Conservation (phyloP, 1,284 basidiomycete genomes). For the Vanrija humicola region DNA sequence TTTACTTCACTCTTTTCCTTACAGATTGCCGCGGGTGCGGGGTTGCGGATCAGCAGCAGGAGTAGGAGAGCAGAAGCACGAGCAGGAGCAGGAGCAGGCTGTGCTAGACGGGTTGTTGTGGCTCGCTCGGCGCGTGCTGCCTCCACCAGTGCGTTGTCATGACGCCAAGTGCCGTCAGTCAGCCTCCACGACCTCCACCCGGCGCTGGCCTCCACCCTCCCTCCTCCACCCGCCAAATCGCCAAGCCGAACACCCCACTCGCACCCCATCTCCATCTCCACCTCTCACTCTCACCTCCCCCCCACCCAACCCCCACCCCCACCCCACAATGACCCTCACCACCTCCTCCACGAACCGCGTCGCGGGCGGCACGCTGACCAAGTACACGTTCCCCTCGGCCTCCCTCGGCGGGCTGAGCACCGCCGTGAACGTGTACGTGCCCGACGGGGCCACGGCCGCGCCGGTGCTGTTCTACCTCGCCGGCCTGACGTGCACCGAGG, state of each 20-base stretch:
- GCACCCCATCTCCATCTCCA: background rate
- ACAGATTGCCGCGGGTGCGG: too few relatives aligned
- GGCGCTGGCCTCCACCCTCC: background rate
- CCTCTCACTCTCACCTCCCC: background rate
- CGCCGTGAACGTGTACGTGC: constrained; percentile 87
- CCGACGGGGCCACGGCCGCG: constrained; percentile 63
- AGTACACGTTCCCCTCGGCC: constrained; percentile 79
- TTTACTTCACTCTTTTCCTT: too few relatives aligned
- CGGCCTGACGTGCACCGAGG: constrained; percentile 92
- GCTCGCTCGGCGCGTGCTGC: too few relatives aligned
- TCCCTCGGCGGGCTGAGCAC: constrained; percentile 75
- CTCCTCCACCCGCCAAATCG: background rate
- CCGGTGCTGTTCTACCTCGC: constrained; percentile 87
- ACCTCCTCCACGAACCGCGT: constrained; percentile 72
- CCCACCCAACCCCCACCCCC: background rate
- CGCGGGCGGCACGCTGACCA: constrained; percentile 72
- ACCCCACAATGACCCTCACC: constrained; percentile 54
- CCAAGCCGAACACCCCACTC: background rate
- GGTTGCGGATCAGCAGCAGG: too few relatives aligned
- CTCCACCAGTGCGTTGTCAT: too few relatives aligned
- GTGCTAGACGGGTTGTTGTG: too few relatives aligned
- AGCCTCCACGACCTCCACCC: too few relatives aligned
- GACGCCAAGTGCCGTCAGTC: too few relatives aligned
- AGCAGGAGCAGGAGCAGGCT: too few relatives aligned
- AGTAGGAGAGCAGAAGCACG: too few relatives aligned